phyloP scores from a whole-genome alignment of 176 grass and related monocot species.

The Elaeis guineensis region DNA sequence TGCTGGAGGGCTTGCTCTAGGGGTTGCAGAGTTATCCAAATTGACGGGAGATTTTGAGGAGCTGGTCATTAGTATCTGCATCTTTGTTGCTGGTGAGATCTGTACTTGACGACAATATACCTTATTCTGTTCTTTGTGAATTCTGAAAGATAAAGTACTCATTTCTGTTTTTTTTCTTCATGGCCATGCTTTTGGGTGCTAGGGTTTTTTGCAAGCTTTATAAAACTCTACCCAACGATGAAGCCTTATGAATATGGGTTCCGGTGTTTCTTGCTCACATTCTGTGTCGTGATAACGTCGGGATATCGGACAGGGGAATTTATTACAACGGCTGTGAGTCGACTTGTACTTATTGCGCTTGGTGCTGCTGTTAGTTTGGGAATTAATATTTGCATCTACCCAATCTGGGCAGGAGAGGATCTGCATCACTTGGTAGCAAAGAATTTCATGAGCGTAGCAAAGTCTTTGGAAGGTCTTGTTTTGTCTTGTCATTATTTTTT shows the following conservation, averaged over 20 bases:
- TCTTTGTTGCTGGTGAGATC: slow-evolving; percentile 57
- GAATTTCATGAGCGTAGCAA: slow-evolving; percentile 75
- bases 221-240: slow-evolving; percentile 75
- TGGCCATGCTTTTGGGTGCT: slow-evolving; percentile 13
- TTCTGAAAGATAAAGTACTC: slow-evolving; percentile 1
- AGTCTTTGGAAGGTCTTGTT: slow-evolving; percentile 87
- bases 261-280: slow-evolving; percentile 87
- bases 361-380: slow-evolving; percentile 73
- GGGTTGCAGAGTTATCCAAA: slow-evolving; percentile 51
- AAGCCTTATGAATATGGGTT: slow-evolving; percentile 96
- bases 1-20: slow-evolving; percentile 83
- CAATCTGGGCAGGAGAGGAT: slow-evolving; percentile 94
- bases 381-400: slow-evolving; percentile 86
- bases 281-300: slow-evolving; percentile 80
- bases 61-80: slow-evolving; percentile 58
- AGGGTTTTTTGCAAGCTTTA: slow-evolving; percentile 63
- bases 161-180: not conserved
- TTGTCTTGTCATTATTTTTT: not conserved
- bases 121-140: slow-evolving; percentile 8
- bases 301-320: slow-evolving; percentile 72
- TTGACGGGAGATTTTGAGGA: slow-evolving; percentile 55
- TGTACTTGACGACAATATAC: not conserved
- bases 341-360: slow-evolving; percentile 78
- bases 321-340: slow-evolving; percentile 53
- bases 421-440: slow-evolving; percentile 84